Conservation (phyloP, 179 eudicot species). For the Beta lomatogona region DNA sequence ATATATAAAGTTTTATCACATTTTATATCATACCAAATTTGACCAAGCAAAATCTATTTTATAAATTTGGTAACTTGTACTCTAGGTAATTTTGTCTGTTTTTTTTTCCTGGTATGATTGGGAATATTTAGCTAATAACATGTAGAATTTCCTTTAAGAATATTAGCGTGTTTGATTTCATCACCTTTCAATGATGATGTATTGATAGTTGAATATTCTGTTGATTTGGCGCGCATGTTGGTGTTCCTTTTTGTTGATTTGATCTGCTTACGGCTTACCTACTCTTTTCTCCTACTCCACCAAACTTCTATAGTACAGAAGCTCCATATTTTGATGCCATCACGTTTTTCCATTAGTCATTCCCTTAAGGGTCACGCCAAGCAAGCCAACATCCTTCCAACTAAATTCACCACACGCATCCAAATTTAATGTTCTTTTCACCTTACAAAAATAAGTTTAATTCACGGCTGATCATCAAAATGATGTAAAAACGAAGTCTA, state of each 20-base stretch:
- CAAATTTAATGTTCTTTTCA: no score
- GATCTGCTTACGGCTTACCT: conserved; percentile 27
- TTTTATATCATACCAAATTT: conserved; percentile 5
- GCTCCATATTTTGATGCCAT: conserved; percentile 18
- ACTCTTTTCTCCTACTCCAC: conserved; percentile 36
- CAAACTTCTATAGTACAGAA: conserved; percentile 23
- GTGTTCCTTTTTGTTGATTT: conserved; percentile 24
- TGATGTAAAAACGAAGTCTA: no score
- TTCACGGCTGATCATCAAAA: no score
- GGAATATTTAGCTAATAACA: conserved; percentile 13
- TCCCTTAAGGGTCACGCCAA: no score
- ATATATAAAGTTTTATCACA: neutral
- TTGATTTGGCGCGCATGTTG: conserved; percentile 25
- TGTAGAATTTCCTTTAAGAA: neutral
- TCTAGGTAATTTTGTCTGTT: conserved; percentile 12
- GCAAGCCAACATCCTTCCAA: no score
- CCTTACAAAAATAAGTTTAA: no score
- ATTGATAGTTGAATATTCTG: conserved; percentile 21
- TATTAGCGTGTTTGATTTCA: conserved; percentile 18
- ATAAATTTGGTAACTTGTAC: neutral
- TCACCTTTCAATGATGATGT: conserved; percentile 20
- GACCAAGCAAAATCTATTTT: neutral
- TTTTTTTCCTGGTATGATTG: conserved; percentile 18
- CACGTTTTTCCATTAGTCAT: conserved; percentile 14
- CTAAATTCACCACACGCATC: no score